A percentile compares a stretch with the other conserved stretches of the same genome.
Conservation (phyloP, 768 basidiomycete genomes). For the Leccinum broughii region DNA sequence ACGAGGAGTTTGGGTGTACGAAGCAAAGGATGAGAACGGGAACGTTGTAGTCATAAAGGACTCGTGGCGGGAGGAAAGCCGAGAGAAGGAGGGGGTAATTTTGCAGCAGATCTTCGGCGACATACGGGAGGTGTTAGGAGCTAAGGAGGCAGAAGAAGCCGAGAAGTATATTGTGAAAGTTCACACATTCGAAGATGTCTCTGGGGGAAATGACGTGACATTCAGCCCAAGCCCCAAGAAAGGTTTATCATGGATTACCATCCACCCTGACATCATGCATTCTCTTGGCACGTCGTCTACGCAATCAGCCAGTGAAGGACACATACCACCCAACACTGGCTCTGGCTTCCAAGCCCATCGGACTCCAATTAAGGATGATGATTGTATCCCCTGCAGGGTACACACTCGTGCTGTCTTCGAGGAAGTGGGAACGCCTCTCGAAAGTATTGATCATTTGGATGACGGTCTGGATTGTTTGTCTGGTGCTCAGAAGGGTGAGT, state of each 20-base stretch:
- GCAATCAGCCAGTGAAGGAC: too few relatives aligned
- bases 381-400: background rate
- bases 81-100: background rate
- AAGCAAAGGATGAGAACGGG: background rate
- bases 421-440: background rate
- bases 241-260: too few relatives aligned
- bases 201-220: too few relatives aligned
- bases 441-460: background rate
- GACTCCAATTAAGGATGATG: too few relatives aligned
- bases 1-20: constrained; percentile 1
- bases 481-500: background rate
- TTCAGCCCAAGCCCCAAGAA: too few relatives aligned
- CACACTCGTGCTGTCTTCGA: background rate
- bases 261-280: too few relatives aligned
- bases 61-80: constrained; percentile 10
- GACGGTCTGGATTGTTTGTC: background rate
- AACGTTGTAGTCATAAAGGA: constrained; percentile 3
- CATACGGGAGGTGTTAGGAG: background rate
- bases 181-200: background rate
- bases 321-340: too few relatives aligned
- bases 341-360: too few relatives aligned
- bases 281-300: too few relatives aligned
- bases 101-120: background rate
- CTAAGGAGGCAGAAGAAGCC: background rate
- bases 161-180: background rate